These are phyloP conservation scores for Scenedesmus sp. DNA, from an alignment of 163 green algal genomes.

Conservation along the genomic window DNA sequence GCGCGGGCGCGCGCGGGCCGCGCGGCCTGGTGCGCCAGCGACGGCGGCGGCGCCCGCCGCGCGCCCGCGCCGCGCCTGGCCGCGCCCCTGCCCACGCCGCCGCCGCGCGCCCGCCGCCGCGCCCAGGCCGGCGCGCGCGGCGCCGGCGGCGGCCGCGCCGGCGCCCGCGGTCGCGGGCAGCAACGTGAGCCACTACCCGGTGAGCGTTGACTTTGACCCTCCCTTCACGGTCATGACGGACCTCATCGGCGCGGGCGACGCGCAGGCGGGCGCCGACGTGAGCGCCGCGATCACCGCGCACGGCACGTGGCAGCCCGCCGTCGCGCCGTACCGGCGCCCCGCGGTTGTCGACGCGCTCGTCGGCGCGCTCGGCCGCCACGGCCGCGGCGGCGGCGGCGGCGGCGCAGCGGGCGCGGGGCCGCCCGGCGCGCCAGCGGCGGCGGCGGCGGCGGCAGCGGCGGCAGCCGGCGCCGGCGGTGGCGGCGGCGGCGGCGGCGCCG, in stretches of 20 bases:
- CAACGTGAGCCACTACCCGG: constrained; percentile 70
- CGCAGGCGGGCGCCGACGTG: constrained; percentile 65
- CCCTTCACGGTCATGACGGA: constrained; percentile 85
- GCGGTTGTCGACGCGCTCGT: constrained; percentile 77
- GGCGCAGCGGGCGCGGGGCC: not conserved
- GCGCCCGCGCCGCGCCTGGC: too few species aligned
- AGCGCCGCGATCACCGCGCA: constrained; percentile 66
- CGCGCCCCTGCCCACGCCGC: too few species aligned
- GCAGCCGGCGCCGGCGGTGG: not conserved
- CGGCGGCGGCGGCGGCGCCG: not conserved
- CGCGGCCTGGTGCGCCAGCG: too few species aligned
- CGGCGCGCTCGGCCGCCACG: constrained; percentile 63
- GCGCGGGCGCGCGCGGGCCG: not conserved
- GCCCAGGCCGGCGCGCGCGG: too few species aligned
- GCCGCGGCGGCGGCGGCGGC: not conserved
- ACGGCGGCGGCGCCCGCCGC: too few species aligned
- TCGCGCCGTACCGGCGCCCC: constrained; percentile 64
- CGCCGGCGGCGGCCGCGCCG: not conserved
- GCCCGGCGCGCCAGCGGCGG: not conserved
- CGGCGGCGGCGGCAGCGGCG: not conserved
- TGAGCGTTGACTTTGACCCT: constrained; percentile 73
- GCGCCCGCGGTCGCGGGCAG: constrained; percentile 11
- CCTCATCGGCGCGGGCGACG: constrained; percentile 65
- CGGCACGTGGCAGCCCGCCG: constrained; percentile 80
- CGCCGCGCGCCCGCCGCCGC: too few species aligned